Evolutionary conservation across 2,329 filamentous ascomycete species (phyloP), one percentile per base, ranked within the genome.

Genomic region (Graphilbum ipis-grandicollis): DNA sequence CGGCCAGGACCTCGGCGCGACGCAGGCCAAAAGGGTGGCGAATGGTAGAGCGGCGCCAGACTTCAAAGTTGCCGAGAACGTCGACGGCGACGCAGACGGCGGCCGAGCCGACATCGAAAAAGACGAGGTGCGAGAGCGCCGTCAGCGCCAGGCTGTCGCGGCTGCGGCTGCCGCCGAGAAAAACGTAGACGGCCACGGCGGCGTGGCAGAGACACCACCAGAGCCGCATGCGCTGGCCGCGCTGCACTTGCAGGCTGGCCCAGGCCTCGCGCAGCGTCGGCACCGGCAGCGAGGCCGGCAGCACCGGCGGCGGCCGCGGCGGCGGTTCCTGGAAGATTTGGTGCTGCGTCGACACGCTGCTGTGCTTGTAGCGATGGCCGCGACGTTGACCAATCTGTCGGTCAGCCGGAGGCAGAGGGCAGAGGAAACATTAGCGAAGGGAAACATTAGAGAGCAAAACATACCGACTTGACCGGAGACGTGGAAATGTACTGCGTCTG

Each of bases 331-430:
- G 82, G 56, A 96, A 93, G 56, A 96, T 92, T 56, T 94, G 86
- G 54, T 96, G 86, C 48, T 77, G 73, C 8, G 73, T 62, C 17
- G 83, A 93, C 39, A 98, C 79, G 53, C 83, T 93, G 54, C 82
- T 92, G 61, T 96, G 88, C 54, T 94, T 93, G 67, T 98, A 98
- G 55, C 90, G 85, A 62, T 98, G 90, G 43, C 90, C 90, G 42
- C 88, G 79, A 46, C 90, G 75, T 56, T 93, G 83, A 44, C 86
- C 86, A 48, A 84, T 88, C 78, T 92, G 55, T 28, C 12, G 26
- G 33, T 32, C 15, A 36, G 33, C 15, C 12, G 14, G 21, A 22
- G 21, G 12, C 22, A 14, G 19, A 9, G 15, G 14, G 32, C 4
- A 33, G 9, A 9, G 21, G 9, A 3, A 9, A 33, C 23, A 7